Percentiles rank a stretch among this genome's conserved stretches.
Conservation (phyloP, 306 rosid genomes). For the Sicyos baderoa region DNA sequence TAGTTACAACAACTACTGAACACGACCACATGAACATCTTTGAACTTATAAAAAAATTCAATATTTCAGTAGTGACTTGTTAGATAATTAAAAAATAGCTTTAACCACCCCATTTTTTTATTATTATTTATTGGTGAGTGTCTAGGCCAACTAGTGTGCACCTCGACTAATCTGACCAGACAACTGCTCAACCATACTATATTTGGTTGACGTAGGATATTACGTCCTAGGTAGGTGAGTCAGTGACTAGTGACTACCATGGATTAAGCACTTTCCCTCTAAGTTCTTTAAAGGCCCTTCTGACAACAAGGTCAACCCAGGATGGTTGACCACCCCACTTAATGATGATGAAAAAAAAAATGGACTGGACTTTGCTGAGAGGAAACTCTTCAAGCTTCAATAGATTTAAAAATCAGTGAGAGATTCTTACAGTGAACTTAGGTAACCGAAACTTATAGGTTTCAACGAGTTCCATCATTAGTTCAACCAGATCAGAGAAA, state of each 20-base stretch:
- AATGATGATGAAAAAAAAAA: not conserved
- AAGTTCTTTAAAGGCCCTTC: no score
- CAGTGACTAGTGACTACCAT: no score
- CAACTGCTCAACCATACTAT: no score
- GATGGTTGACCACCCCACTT: not conserved
- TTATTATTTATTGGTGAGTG: no score
- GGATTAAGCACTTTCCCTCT: no score
- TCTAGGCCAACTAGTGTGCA: no score
- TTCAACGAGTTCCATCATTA: conserved; percentile 96
- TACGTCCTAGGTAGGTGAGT: no score
- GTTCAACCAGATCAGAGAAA: conserved; percentile 86
- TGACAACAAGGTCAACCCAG: no score
- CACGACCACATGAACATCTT: not conserved
- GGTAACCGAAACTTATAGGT: conserved; percentile 76
- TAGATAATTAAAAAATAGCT: not conserved
- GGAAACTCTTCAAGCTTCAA: conserved; percentile 3
- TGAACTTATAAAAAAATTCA: not conserved
- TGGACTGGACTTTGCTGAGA: not conserved
- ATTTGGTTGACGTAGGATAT: no score
- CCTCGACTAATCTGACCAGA: no score
- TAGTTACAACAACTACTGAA: not conserved
- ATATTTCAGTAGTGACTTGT: not conserved
- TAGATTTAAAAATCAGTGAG: conserved; percentile 1
- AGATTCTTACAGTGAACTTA: conserved; percentile 76
- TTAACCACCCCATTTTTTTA: not conserved